phyloP scores from a whole-genome alignment of 495 filamentous ascomycete species.

The Penicillium nucicola region DNA sequence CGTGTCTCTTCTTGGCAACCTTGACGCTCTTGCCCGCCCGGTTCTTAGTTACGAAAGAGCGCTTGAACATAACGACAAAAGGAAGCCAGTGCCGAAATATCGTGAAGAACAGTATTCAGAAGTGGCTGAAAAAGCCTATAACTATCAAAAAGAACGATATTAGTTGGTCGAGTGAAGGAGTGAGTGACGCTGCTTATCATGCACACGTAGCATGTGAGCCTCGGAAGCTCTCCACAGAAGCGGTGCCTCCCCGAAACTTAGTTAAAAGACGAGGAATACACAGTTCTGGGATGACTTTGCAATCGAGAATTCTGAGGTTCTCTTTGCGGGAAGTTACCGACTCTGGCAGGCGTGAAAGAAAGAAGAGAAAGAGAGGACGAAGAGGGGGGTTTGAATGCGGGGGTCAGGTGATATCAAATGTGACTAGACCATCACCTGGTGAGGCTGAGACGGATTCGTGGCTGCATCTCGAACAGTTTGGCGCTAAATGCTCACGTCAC shows the following conservation, averaged over 20 bases:
- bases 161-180: slow-evolving; percentile 33
- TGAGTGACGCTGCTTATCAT: slow-evolving; percentile 37
- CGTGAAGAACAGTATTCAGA: slow-evolving; percentile 9
- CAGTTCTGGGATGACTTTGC: slow-evolving; percentile 25
- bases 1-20: slow-evolving; percentile 66
- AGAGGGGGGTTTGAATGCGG: slow-evolving; percentile 29
- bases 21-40: slow-evolving; percentile 77
- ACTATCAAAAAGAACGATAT: slow-evolving; percentile 34
- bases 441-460: not conserved
- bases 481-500: slow-evolving; percentile 10
- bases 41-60: slow-evolving; percentile 72
- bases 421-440: slow-evolving; percentile 2
- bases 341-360: slow-evolving; percentile 36
- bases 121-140: slow-evolving; percentile 22
- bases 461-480: not conserved
- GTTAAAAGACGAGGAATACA: slow-evolving; percentile 21
- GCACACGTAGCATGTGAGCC: slow-evolving; percentile 32
- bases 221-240: slow-evolving; percentile 34
- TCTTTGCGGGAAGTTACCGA: slow-evolving; percentile 33
- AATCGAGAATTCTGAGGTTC: slow-evolving; percentile 28
- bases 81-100: not conserved
- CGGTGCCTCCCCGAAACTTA: slow-evolving; percentile 19
- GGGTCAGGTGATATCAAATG: slow-evolving; percentile 30
- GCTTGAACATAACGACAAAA: slow-evolving; percentile 72
- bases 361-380: slow-evolving; percentile 10